Conservation (phyloP, 2,329 filamentous ascomycete species). For the Fusarium sp. region DNA sequence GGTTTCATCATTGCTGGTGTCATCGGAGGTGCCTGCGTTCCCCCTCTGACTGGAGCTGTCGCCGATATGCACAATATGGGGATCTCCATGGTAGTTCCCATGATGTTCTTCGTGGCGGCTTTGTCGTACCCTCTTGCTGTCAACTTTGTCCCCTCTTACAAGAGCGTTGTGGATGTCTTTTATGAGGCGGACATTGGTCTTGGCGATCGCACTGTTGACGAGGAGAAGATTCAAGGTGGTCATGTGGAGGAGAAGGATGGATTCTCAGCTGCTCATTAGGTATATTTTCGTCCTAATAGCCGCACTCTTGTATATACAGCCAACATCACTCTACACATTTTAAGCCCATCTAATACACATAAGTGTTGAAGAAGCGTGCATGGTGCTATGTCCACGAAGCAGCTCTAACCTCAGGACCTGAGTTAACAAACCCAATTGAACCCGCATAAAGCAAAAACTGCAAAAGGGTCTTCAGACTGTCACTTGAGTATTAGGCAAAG, state of each 20-base stretch:
- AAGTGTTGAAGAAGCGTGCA: neutral
- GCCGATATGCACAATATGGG: constrained; percentile 72
- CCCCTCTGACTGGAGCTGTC: constrained; percentile 76
- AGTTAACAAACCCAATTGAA: neutral
- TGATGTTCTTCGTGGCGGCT: constrained; percentile 68
- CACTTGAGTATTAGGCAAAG: too few relatives aligned
- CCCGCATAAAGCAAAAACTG: too few relatives aligned
- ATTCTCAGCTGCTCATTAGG: neutral
- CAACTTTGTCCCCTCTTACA: constrained; percentile 76
- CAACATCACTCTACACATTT: neutral
- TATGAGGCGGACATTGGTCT: constrained; percentile 60
- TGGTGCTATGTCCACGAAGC: too few relatives aligned
- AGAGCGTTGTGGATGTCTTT: constrained; percentile 71
- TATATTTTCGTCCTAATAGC: rapidly evolving
- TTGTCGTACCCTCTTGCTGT: constrained; percentile 69
- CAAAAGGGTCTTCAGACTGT: neutral
- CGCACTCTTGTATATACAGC: neutral
- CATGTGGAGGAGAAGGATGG: constrained; percentile 34
- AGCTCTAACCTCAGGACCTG: too few relatives aligned
- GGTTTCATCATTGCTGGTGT: constrained; percentile 78
- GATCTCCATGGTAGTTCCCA: constrained; percentile 74
- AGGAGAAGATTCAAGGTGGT: constrained; percentile 43
- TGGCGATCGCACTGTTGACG: constrained; percentile 45
- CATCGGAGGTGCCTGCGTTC: constrained; percentile 78
- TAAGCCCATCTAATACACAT: neutral